phyloP scores from a whole-genome alignment of 331 rosid species.

The Telfairia occidentalis region DNA sequence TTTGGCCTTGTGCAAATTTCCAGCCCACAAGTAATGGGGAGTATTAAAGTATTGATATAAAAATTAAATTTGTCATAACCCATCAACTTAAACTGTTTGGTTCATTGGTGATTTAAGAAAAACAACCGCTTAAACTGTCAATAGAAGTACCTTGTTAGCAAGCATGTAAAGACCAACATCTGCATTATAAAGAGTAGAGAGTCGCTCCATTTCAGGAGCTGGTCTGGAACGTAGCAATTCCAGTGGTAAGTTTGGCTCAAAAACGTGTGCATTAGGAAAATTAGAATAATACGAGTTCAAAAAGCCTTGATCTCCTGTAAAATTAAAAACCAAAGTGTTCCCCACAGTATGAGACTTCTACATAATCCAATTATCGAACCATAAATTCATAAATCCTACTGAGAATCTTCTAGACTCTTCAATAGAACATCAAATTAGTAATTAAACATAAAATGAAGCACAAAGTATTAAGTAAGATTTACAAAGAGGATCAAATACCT shows the following conservation, averaged over 20 bases:
- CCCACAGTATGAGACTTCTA: not conserved
- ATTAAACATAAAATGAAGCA: not conserved
- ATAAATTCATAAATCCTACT: not conserved
- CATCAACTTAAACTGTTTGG: no score
- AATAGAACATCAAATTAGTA: not conserved
- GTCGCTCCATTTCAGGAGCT: conserved; percentile 81
- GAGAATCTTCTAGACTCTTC: not conserved
- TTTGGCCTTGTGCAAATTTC: no score
- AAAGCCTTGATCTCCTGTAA: conserved; percentile 95
- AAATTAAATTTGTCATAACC: no score
- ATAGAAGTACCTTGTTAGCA: conserved; percentile 75
- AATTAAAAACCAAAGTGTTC: not conserved
- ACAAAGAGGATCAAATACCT: conserved; percentile 33
- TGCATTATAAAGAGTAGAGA: conserved; percentile 94
- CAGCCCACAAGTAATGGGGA: no score
- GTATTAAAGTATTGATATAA: no score
- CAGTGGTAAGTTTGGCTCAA: conserved; percentile 59
- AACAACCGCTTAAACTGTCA: not conserved
- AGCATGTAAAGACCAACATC: conserved; percentile 99
- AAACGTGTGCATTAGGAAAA: conserved; percentile 85
- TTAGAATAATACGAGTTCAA: conserved; percentile 76
- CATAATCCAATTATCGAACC: not conserved
- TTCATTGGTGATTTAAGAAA: no score
- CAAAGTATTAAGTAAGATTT: not conserved
- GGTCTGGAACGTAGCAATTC: conserved; percentile 57